These are phyloP conservation scores for Puya raimondii DNA, from an alignment of 176 grass and related monocot genomes.

Conservation along the genomic window DNA sequence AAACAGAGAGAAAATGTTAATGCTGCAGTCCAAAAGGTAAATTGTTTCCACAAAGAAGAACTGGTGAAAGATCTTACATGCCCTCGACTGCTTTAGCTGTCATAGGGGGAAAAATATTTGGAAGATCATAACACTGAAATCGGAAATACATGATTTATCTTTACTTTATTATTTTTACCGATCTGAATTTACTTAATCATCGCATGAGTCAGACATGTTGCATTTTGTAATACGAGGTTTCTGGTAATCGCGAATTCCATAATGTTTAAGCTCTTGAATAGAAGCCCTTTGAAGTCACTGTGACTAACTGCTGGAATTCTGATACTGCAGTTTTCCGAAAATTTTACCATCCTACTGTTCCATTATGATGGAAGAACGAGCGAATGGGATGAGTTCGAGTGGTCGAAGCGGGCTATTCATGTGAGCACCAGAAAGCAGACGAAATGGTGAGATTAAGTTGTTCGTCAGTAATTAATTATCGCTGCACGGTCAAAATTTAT, in stretches of 20 bases:
- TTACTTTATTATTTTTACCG: too few species aligned
- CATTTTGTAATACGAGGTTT: too few species aligned
- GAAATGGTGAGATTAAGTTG: background rate
- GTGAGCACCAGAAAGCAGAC: constrained; percentile 27
- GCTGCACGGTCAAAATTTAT: background rate
- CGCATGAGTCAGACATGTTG: too few species aligned
- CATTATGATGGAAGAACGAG: constrained; percentile 27
- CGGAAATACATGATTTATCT: too few species aligned
- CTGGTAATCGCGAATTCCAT: too few species aligned
- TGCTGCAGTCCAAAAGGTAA: constrained; percentile 37
- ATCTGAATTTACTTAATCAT: too few species aligned
- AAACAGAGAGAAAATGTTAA: constrained; percentile 32
- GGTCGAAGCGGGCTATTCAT: constrained; percentile 31
- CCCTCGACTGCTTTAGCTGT: too few species aligned
- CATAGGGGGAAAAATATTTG: too few species aligned
- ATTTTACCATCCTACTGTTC: constrained; percentile 29
- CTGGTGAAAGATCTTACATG: background rate
- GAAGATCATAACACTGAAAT: too few species aligned
- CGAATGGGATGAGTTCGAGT: constrained; percentile 35
- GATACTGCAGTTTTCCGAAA: background rate
- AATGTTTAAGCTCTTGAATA: too few species aligned
- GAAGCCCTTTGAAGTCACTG: too few species aligned
- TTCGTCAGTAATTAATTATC: background rate
- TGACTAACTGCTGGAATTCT: background rate
- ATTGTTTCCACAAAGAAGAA: background rate